Evolutionary conservation across 805 yeast genomes (phyloP), one percentile per base, ranked within the genome.

Genomic region (Cyberlindnera maritima): DNA sequence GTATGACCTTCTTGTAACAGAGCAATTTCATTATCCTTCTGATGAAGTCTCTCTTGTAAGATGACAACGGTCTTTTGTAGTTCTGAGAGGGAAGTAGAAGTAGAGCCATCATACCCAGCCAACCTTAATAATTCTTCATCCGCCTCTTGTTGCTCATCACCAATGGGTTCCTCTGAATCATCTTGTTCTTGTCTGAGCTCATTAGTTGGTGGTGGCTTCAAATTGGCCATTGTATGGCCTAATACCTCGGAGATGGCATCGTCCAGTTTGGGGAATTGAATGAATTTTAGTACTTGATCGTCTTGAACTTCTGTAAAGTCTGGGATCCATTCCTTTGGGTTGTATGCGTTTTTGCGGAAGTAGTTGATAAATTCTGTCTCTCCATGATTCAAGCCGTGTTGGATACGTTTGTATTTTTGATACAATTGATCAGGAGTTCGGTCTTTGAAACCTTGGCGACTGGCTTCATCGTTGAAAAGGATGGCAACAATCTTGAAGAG

Each of bases 401-500:
- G 60, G 2, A 60, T 53, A 33, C 64, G 46, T 35, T 60, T 60
- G 38, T 59, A 60, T 42, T 60, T 60, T 21, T 60, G 64, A 39
- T 60, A 59, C 11, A 60, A 43, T 36, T 60, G 63, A 42, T 60
- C 64, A 3, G 60, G 48, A 1, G 64, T 57, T 13, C 64, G 42
- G 20, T 53, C 51, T 43, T 57, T 57, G 32, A 60, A 59, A 2
- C 63, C 62, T 31, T 52, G 49, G 11, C 44, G 45, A 4, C 25
- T 20, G 2, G 60, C 60, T 34, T 57, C 58, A 9, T 53, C 50
- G 35, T 60, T 60, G 51, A 56, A 60, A 7, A 60, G 35, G 1
- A 51, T 33, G 1, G 57, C 47, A 4, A 59, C 51, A 7, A 57
- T 55, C 33, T 56, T 59, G 47, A 60, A 60, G 4, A 53, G 44